Evolutionary conservation across 345 rosid genomes (phyloP), one percentile per base, ranked within the genome.

Genomic region (Bretschneidera sinensis): DNA sequence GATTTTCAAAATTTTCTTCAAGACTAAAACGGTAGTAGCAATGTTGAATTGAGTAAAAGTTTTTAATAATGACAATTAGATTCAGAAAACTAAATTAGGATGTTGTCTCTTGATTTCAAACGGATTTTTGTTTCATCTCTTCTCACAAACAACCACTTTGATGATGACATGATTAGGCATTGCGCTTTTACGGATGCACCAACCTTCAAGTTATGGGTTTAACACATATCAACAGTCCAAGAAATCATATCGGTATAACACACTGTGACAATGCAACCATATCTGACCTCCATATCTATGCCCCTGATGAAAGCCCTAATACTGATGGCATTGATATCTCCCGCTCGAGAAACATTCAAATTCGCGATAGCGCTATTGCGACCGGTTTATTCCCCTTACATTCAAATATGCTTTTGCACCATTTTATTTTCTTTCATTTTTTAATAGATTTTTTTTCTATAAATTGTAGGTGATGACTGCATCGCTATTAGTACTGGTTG

Each of bases 401-500:
- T n/a, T n/a, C n/a, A n/a, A n/a, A n/a, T n/a, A n/a, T n/a, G n/a
- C n/a, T n/a, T n/a, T n/a, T n/a, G n/a, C n/a, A n/a, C n/a, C n/a
- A n/a, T n/a, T n/a, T n/a, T n/a, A n/a, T n/a, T n/a, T n/a, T n/a
- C n/a, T n/a, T n/a, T n/a, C n/a, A n/a, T n/a, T n/a, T n/a, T n/a
- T n/a, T n/a, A n/a, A n/a, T n/a, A n/a, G n/a, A n/a, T n/a, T n/a
- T n/a, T n/a, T n/a, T n/a, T n/a, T n/a, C n/a, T n/a, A n/a, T n/a
- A n/a, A n/a, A n/a, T n/a, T n/a, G n/a, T n/a, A n/a, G 91, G 86
- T 43, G 95, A 87, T 65, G 91, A 83, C 43, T 84, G 94, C 48
- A 64, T 86, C 23, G 90, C 94, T 28, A 72, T 86, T 21, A 66
- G 59, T 53, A 54, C 59, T 0, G 84, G 78, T 20, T 69, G 78